These are phyloP conservation scores for Boletus fagicola DNA, from an alignment of 768 basidiomycete genomes.

Conservation along the genomic window DNA sequence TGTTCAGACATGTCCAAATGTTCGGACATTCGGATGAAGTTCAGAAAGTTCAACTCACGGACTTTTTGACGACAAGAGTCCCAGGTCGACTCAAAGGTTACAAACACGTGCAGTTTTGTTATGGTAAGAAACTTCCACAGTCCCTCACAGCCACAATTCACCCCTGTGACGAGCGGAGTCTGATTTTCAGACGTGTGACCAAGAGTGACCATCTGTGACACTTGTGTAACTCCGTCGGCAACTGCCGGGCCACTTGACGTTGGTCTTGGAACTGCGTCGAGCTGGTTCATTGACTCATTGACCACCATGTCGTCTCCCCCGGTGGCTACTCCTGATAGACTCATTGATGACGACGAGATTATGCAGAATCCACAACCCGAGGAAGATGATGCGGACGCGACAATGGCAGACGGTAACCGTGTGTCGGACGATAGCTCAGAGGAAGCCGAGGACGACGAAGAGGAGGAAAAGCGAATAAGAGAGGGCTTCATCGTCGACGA, in stretches of 20 bases:
- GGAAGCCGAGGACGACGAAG: constrained; percentile 88
- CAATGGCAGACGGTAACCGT: constrained; percentile 42
- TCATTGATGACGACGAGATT: constrained; percentile 51
- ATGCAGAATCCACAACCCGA: constrained; percentile 54
- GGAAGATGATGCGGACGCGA: constrained; percentile 57
- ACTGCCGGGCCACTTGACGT: constrained; percentile 14
- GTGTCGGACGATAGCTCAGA: constrained; percentile 82
- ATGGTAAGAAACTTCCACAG: too few relatives aligned
- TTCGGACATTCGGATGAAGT: too few relatives aligned
- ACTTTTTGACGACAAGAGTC: too few relatives aligned
- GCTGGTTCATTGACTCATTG: constrained; percentile 25
- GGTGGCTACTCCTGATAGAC: constrained; percentile 35
- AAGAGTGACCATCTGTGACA: not conserved
- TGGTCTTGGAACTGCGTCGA: constrained; percentile 1
- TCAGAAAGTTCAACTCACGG: too few relatives aligned
- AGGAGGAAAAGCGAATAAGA: constrained; percentile 73
- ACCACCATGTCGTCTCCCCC: constrained; percentile 56
- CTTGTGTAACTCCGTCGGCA: constrained; percentile 26
- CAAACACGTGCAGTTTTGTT: too few relatives aligned
- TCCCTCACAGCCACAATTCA: too few relatives aligned
- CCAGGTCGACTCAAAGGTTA: too few relatives aligned
- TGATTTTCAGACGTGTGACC: not conserved
- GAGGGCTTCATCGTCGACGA: constrained; percentile 95
- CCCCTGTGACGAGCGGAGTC: too few relatives aligned
- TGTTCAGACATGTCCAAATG: too few relatives aligned